Percentiles rank a stretch among this genome's conserved stretches.
These are phyloP conservation scores for Guadua angustifolia DNA, from an alignment of 176 grass and related monocot genomes.

Conservation along the genomic window DNA sequence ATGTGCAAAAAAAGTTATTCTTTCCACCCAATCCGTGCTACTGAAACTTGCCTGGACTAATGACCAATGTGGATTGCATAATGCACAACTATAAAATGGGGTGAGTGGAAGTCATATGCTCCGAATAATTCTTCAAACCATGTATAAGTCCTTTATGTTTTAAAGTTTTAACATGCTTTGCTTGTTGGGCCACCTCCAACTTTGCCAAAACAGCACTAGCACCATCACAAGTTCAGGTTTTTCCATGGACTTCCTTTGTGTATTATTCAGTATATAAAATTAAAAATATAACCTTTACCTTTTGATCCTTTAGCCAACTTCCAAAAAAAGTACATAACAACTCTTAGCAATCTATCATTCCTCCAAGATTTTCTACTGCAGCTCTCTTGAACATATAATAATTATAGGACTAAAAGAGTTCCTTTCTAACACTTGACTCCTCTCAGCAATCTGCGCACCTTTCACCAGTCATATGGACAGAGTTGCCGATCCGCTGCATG, in stretches of 20 bases:
- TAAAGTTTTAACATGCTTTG: conserved; percentile 16
- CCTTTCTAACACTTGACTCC: conserved; percentile 10
- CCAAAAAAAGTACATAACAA: neutral
- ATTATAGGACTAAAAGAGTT: neutral
- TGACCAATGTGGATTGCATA: neutral
- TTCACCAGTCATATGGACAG: neutral
- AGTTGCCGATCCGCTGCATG: neutral
- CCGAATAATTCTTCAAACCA: conserved; percentile 1
- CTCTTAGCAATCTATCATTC: neutral
- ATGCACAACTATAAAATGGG: neutral
- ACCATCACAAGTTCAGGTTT: neutral
- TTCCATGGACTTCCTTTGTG: neutral
- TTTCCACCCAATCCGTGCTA: conserved; percentile 3
- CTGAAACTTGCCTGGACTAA: neutral
- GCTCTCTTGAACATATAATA: neutral
- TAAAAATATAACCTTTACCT: neutral
- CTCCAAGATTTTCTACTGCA: neutral
- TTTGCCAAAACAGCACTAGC: conserved; percentile 18
- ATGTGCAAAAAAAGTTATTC: neutral
- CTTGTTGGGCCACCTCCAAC: conserved; percentile 13
- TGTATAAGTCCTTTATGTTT: neutral
- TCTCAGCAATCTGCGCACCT: neutral
- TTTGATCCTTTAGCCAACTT: neutral
- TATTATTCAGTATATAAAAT: neutral
- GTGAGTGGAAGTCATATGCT: neutral